phyloP scores from a whole-genome alignment of 1,284 basidiomycete genomes.

The Apiotrichum siamense region DNA sequence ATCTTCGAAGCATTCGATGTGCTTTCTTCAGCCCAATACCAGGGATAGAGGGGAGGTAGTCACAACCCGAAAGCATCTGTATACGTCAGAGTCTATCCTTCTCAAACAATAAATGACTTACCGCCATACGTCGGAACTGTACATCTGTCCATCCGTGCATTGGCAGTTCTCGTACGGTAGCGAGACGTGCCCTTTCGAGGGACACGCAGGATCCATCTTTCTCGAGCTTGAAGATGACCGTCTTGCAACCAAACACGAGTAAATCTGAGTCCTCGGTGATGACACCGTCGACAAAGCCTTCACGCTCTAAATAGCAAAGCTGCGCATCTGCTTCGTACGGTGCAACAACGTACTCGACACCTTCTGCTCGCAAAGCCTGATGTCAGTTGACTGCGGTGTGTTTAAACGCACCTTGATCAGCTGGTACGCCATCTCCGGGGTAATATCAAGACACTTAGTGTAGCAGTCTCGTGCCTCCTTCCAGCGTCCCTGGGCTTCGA shows the following conservation, averaged over 20 bases:
- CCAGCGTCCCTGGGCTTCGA: conserved; percentile 70
- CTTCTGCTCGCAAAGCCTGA: conserved; percentile 74
- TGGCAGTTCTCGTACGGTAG: conserved; percentile 64
- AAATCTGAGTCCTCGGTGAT: conserved; percentile 98
- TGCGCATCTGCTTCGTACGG: conserved; percentile 99
- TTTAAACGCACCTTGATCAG: conserved; percentile 76
- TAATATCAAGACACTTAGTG: conserved; percentile 89
- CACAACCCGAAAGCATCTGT: conserved; percentile 87
- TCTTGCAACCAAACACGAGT: conserved; percentile 89
- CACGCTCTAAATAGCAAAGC: conserved; percentile 81
- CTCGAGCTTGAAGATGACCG: conserved; percentile 73
- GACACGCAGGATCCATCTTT: conserved; percentile 67
- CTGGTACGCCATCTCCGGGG: conserved; percentile 95
- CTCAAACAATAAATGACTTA: conserved; percentile 25
- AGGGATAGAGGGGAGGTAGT: conserved; percentile 94
- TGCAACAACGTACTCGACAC: conserved; percentile 81
- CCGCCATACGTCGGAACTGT: conserved; percentile 88
- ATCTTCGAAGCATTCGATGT: conserved; percentile 68
- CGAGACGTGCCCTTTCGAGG: conserved; percentile 73
- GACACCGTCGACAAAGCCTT: conserved; percentile 80
- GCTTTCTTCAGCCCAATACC: conserved; percentile 98
- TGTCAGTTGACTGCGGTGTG: background rate
- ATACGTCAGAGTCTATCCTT: background rate
- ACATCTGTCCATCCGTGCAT: conserved; percentile 81
- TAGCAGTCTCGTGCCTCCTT: conserved; percentile 80